These are phyloP conservation scores for Isatis lusitanica DNA, from an alignment of 441 rosid genomes.

Conservation along the genomic window DNA sequence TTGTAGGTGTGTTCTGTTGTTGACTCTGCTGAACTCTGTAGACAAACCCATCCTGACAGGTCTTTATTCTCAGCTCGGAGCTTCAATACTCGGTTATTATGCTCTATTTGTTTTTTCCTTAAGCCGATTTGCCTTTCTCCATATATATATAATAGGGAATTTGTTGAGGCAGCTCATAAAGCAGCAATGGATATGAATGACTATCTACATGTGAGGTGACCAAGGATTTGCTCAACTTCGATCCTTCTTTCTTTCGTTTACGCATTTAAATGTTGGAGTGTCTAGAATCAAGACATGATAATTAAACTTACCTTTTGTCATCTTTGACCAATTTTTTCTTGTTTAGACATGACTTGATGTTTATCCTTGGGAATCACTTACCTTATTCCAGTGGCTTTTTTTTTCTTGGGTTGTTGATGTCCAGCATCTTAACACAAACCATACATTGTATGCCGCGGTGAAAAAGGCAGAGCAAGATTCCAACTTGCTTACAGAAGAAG, in stretches of 20 bases:
- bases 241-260: conserved; percentile 4
- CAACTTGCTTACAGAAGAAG: conserved; percentile 68
- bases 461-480: conserved; percentile 79
- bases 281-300: not conserved
- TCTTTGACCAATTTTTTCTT: not conserved
- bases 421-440: conserved; percentile 87
- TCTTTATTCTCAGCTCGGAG: conserved; percentile 17
- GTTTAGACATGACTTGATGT: not conserved
- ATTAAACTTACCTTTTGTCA: not conserved
- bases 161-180: conserved; percentile 83
- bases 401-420: not conserved
- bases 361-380: not conserved
- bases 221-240: conserved; percentile 40
- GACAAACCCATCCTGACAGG: conserved; percentile 97
- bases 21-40: conserved; percentile 95
- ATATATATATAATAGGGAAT: conserved; percentile 55
- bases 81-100: not conserved
- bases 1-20: conserved; percentile 84
- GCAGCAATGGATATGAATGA: conserved; percentile 85
- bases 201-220: conserved; percentile 99
- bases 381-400: not conserved
- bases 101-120: not conserved
- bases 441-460: conserved; percentile 76
- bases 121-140: not conserved
- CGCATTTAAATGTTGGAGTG: conserved; percentile 9